Conservation (phyloP, 768 basidiomycete species). For the Punctularia strigosozonata region DNA sequence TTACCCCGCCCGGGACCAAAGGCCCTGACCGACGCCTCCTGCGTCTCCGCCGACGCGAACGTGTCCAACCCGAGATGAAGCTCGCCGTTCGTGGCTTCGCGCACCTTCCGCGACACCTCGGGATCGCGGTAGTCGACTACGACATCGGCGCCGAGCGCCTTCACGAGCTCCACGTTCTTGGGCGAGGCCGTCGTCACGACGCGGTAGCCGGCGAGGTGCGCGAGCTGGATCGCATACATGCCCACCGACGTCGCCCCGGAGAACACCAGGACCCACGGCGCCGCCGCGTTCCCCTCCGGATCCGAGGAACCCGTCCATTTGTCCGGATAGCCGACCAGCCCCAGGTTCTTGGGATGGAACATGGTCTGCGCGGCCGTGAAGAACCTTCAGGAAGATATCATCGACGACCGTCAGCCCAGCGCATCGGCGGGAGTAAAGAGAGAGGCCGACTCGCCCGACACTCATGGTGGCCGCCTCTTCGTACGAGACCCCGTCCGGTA, state of each 20-base stretch:
- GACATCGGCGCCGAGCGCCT: constrained; percentile 52
- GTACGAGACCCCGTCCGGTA: not conserved
- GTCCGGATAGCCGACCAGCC: constrained; percentile 47
- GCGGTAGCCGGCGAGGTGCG: constrained; percentile 47
- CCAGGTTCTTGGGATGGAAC: constrained; percentile 44
- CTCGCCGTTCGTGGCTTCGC: no score
- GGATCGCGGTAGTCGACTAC: no score
- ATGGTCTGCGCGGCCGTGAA: constrained; percentile 35
- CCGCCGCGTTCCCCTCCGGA: no score
- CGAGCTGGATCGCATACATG: constrained; percentile 59
- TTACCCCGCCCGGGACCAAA: no score
- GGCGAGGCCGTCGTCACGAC: constrained; percentile 51
- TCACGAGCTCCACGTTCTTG: constrained; percentile 48
- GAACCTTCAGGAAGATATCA: constrained; percentile 25
- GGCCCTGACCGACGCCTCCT: no score
- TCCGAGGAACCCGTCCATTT: constrained; percentile 41
- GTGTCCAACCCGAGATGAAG: no score
- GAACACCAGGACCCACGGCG: constrained; percentile 54
- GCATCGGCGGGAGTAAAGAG: constrained; percentile 53
- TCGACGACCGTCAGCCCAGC: constrained; percentile 29
- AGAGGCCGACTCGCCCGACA: constrained; percentile 24
- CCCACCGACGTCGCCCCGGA: constrained; percentile 65
- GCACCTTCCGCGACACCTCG: no score
- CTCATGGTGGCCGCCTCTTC: constrained; percentile 1
- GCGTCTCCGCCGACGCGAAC: no score